Evolutionary conservation across 495 filamentous ascomycete species (phyloP), one percentile per base, ranked within the genome.

Genomic region (Chlorociboria aeruginascens): DNA sequence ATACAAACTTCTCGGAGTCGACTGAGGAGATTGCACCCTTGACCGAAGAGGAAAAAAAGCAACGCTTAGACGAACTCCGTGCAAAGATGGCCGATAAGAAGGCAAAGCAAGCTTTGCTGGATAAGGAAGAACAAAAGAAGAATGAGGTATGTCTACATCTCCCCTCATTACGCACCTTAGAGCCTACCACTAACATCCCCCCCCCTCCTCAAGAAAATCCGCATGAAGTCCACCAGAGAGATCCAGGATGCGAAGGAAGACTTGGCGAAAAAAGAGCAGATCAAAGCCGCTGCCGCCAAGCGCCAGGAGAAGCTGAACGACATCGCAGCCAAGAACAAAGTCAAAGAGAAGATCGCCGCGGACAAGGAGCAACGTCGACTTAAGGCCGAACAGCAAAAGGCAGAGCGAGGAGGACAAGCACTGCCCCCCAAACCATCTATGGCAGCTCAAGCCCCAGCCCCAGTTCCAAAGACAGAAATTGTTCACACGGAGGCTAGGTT

Each of bases 161-260:
- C 50, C 20, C 36, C 31, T 36, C 30, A 33, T 8, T 32, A 12
- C 39, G 11, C 32, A 30, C 7, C 7, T 50, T 14, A 1, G 12
- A 30, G 17, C n/a, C 14, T 1, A 13, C 10, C 40, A 44, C 31
- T 12, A 9, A 20, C 13, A 29, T 31, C 28, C 42, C 16, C 28
- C 55, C n/a, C n/a, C n/a, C n/a, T n/a, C n/a, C n/a, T n/a, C n/a
- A n/a, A 89, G 84, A 76, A 93, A 77, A 95, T 95, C 58, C 80
- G 86, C 42, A 69, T 78, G 49, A 98, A 92, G 69, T 77, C 80
- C 51, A 88, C 81, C 39, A 82, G 81, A 57, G 83, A 94, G 59
- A 72, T 73, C 3, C 82, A 90, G 55, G 78, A 88, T 48, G 60
- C 78, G 20, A 89, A 94, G 66, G 84, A 93, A 61, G 84, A 92